These are phyloP conservation scores for Eucalyptus virginea DNA, from an alignment of 345 rosid genomes.

Conservation along the genomic window DNA sequence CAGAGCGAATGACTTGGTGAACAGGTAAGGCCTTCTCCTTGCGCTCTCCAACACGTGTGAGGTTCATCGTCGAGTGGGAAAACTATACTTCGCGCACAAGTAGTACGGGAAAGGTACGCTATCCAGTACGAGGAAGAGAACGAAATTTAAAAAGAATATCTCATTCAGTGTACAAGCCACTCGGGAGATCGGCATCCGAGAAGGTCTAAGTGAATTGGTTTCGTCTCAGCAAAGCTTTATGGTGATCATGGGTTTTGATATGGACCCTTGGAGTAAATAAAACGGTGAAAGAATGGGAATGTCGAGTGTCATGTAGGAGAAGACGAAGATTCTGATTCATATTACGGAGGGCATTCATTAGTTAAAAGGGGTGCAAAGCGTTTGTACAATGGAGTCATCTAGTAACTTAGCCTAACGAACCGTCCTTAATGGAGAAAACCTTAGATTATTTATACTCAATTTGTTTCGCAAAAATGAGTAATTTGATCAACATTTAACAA, in stretches of 20 bases:
- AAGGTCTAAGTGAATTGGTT: background rate
- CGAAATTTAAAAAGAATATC: background rate
- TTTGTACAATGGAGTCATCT: background rate
- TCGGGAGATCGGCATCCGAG: background rate
- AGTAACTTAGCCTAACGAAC: background rate
- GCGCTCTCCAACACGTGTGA: background rate
- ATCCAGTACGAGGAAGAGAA: background rate
- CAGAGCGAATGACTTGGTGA: background rate
- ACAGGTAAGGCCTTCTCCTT: background rate
- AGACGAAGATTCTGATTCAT: background rate
- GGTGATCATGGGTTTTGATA: background rate
- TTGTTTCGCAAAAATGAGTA: background rate
- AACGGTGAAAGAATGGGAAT: background rate
- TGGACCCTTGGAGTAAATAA: background rate
- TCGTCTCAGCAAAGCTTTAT: background rate
- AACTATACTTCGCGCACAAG: background rate
- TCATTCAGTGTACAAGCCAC: background rate
- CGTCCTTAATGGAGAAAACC: background rate
- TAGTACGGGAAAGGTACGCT: background rate
- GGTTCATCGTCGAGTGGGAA: background rate
- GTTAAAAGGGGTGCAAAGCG: background rate
- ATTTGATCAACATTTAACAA: no score
- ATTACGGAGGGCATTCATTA: background rate
- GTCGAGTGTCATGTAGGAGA: background rate
- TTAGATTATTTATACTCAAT: background rate